Evolutionary conservation across 768 basidiomycete genomes (phyloP), one percentile per base, ranked within the genome.

Genomic region (Polyporus arcularius): DNA sequence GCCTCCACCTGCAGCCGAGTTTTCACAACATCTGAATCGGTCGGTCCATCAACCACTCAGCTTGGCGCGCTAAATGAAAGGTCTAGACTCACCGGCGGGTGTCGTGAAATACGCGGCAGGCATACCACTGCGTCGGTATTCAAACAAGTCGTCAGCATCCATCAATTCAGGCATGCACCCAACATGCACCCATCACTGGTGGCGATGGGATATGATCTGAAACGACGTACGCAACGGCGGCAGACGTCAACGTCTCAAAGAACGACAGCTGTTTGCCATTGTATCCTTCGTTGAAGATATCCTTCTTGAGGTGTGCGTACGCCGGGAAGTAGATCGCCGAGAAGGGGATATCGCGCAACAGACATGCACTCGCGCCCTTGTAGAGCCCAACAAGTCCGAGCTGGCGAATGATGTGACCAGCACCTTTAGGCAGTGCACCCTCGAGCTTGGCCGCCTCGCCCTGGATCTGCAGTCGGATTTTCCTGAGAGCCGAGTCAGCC

Each of bases 311-410:
- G 71, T 96, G 94, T 48, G 85, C 86, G 74, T 97, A 96, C 50
- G 93, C 83, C 18, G 91, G 85, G 79, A 94, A 93, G 73, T 93
- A 94, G 65, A 95, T 89, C 40, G 94, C 95, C 35, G 96, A 98
- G 77, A 98, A 99, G 2, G 97, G 97, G 55, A 98, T 94, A 72
- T 98, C 96, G 51, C 95, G 91, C 38, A 95, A 83, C 67, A 98
- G 76, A 75, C 97, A 99, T 21, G 96, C 97, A 61, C 85, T 87
- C 15, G 96, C 88, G 52, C 97, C 97, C 73, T 85, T 90, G 80
- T 99, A 99, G 43, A 98, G 78, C 21, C 97, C 97, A 51, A 99
- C 57, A 38, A 99, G 78, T 56, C 97, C 97, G 57, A 99, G 79
- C 71, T 96, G 93, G 48, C 92, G 88, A 60, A 99, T 83, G 70